Evolutionary conservation across 139 green algal species (phyloP), one percentile per base, ranked within the genome.

Genomic region (Coccomyxa sp.): DNA sequence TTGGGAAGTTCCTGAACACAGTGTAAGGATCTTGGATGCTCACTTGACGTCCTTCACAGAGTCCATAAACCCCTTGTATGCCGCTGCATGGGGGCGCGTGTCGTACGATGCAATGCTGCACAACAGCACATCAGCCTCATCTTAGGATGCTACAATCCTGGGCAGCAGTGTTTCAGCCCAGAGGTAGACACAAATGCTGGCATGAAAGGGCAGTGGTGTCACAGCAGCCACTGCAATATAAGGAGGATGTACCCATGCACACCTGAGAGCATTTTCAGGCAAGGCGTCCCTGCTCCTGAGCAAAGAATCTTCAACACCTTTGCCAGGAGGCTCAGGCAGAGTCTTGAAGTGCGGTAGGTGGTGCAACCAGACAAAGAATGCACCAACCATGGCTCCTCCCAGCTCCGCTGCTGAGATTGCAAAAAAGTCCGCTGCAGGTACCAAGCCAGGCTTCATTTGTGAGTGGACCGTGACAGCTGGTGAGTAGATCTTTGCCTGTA

Each of bases 261-360:
- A 71, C 63, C 21, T 25, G 63, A 71, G 63, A 25, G 21, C 21
- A 9, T 25, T 25, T 25, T 71, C 18, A 21, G 63, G 18, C 18
- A 71, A 21, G 21, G 63, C 63, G 63, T 71, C 63, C 18, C 63
- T 21, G 63, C 63, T 71, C 18, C 63, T 21, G 4, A 71, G 63
- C 4, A 71, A 9, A 25, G 21, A 3, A 25, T 71, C 63, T 21
- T 71, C 63, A 25, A 25, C 10, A 25, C 63, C 21, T 25, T 28
- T 21, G 18, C 18, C 63, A 71, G 63, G 63, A 21, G 63, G 63
- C 63, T 71, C 63, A 25, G 63, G 63, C 4, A 71, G 63, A 25
- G 18, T 71, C 28, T 90, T 90, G 84, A 93, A 94, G 79, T 94
- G 91, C 1, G 91, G 91, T 32, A 91, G 80, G 71, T 86, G 94